phyloP scores from a whole-genome alignment of 1,284 basidiomycete genomes.

The Rhodotorula sp. region DNA sequence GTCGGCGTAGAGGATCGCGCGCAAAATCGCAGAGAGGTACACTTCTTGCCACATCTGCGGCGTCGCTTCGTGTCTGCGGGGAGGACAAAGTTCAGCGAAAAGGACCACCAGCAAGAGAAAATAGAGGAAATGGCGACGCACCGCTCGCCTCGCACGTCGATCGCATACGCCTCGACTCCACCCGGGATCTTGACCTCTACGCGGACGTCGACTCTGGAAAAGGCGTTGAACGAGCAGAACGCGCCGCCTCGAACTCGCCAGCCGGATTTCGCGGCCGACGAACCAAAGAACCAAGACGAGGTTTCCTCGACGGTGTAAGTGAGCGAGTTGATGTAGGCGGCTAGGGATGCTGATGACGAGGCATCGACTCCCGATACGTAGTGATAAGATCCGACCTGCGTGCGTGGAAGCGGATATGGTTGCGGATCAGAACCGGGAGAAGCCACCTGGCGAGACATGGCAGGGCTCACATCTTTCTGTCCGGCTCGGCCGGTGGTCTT shows the following conservation, averaged over 20 bases:
- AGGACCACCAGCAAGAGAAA: background rate
- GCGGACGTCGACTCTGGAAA: constrained; percentile 91
- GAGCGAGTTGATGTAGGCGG: constrained; percentile 96
- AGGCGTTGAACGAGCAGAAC: constrained; percentile 99
- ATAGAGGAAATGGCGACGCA: constrained; percentile 49
- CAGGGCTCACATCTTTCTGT: constrained; percentile 71
- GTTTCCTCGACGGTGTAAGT: constrained; percentile 92
- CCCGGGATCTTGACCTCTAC: constrained; percentile 99
- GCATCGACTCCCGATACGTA: constrained; percentile 93
- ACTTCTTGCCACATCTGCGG: constrained; percentile 95
- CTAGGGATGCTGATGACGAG: constrained; percentile 92
- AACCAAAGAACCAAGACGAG: constrained; percentile 82
- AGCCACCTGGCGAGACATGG: background rate
- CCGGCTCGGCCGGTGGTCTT: constrained; percentile 82
- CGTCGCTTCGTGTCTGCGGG: constrained; percentile 77
- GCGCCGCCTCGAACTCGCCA: constrained; percentile 83
- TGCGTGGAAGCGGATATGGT: constrained; percentile 12
- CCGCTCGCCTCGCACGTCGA: constrained; percentile 92
- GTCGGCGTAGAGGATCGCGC: constrained; percentile 91
- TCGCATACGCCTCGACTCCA: constrained; percentile 89
- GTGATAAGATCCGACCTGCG: constrained; percentile 85
- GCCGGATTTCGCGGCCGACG: constrained; percentile 59
- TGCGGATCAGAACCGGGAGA: background rate
- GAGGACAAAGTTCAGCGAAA: too few relatives aligned
- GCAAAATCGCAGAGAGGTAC: constrained; percentile 86